phyloP scores from a whole-genome alignment of 2,329 filamentous ascomycete genomes.

The Pseudocercospora macadamiae region DNA sequence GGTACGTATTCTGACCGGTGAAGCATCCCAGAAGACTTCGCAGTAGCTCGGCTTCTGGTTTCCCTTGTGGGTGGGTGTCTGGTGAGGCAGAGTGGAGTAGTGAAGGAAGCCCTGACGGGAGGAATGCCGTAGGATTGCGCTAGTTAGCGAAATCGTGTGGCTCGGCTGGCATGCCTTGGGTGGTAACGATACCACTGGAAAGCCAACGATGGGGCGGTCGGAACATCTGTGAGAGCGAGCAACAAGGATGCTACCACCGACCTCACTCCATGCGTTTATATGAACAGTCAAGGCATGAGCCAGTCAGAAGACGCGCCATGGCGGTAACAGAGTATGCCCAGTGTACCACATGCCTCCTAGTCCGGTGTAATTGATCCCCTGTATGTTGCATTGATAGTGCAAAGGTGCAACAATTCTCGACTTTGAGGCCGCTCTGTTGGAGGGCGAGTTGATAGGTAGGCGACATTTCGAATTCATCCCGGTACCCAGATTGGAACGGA shows the following conservation, averaged over 20 bases:
- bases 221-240: neutral
- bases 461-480: neutral
- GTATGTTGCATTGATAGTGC: neutral
- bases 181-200: neutral
- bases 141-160: neutral
- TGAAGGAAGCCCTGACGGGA: slow-evolving; percentile 5
- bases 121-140: neutral
- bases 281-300: slow-evolving; percentile 1
- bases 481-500: neutral
- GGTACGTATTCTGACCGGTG: slow-evolving; percentile 10
- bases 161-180: neutral
- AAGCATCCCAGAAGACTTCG: neutral
- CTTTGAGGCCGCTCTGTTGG: neutral
- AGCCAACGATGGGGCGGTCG: too few species aligned
- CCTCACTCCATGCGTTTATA: neutral
- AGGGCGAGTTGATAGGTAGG: neutral
- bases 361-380: neutral
- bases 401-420: neutral
- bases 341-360: neutral
- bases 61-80: neutral
- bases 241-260: slow-evolving; percentile 4
- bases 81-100: neutral
- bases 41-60: slow-evolving; percentile 8
- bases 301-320: slow-evolving; percentile 1
- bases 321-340: slow-evolving; percentile 5